Base-by-base conservation (phyloP, 208 protist genomes). In the Trypanosoma cruzi region DNA sequence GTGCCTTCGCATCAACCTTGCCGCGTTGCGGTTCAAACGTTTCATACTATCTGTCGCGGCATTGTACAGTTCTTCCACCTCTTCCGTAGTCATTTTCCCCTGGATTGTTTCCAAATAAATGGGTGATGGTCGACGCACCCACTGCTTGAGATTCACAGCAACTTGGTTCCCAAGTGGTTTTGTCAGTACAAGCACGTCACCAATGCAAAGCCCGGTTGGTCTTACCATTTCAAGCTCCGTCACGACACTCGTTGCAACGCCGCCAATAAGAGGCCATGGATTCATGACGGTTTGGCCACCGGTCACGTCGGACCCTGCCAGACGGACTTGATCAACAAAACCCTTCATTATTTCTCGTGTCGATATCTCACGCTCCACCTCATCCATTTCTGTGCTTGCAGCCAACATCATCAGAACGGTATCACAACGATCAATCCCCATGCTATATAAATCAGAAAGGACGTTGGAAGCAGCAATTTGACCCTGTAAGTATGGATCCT, bases 281-380 rank as follows among this genome's bases (percentile, higher is more conserved):
- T 99, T 99, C 83, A 97, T 90, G 24, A 99, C 96, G 1, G 95
- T 98, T 75, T 99, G 98, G 7, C 98, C 98, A 31, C 98, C 98
- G 10, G 90, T 98, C 10, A 99, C 96, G 26, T 74, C 60, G 0
- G 89, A 90, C n/a, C 73, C 86, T 0, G 96, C 97, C 13, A 82
- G 61, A 4, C 63, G 62, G 10, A 89, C 91, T 10, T 87, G 81
- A 64, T 97, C 89, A 22, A 86, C 89, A 68, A 99, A 99, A 42
- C 97, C 97, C 34, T 85, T 58, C 82, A 99, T 98, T 65, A 99
- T 96, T 65, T 92, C 75, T 11, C 73, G 77, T 22, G 96, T 97
- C 31, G 83, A 85, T 32, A 96, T 77, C 10, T 82, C 64, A 34
- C 93, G 84, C 65, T 98, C 84, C 28, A 70, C 58, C 42, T 91